A percentile compares a stretch with the other conserved stretches of the same genome.
phyloP scores from a whole-genome alignment of 1,284 basidiomycete species.

The Porogramme epimiltina region DNA sequence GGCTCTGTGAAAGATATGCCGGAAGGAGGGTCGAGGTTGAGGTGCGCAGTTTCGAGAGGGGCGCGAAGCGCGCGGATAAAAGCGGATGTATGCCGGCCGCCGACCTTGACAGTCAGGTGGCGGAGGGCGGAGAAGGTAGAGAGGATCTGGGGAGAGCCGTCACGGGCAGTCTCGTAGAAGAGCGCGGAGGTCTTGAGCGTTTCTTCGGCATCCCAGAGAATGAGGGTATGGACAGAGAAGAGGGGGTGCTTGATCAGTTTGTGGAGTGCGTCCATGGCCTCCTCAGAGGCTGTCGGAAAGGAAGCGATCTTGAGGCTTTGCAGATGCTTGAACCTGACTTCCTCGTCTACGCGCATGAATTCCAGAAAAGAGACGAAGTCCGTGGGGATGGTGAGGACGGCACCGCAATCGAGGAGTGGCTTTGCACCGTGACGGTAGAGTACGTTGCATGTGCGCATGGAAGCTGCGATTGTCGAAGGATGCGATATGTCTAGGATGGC shows the following conservation, averaged over 20 bases:
- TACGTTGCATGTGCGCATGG: conserved; percentile 11
- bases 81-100: background rate
- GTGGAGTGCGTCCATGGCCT: background rate
- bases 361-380: conserved; percentile 6
- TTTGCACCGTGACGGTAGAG: conserved; percentile 7
- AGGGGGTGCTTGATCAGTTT: conserved; percentile 1
- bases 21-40: background rate
- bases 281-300: background rate
- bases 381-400: background rate
- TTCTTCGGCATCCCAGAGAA: conserved; percentile 5
- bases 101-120: conserved; percentile 5
- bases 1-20: background rate
- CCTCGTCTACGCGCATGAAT: conserved; percentile 4
- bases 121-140: conserved; percentile 1
- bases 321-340: conserved; percentile 3
- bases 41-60: conserved; percentile 4
- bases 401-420: conserved; percentile 8
- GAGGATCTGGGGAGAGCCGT: conserved; percentile 1
- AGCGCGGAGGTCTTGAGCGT: background rate
- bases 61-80: conserved; percentile 3
- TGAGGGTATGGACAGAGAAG: conserved; percentile 6
- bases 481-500: conserved; percentile 4
- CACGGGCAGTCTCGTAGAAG: too few relatives aligned
- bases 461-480: background rate
- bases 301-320: conserved; percentile 5